Percentiles rank a stretch among this genome's conserved stretches.
phyloP scores from a whole-genome alignment of 768 basidiomycete genomes.

The Russula vinacea region DNA sequence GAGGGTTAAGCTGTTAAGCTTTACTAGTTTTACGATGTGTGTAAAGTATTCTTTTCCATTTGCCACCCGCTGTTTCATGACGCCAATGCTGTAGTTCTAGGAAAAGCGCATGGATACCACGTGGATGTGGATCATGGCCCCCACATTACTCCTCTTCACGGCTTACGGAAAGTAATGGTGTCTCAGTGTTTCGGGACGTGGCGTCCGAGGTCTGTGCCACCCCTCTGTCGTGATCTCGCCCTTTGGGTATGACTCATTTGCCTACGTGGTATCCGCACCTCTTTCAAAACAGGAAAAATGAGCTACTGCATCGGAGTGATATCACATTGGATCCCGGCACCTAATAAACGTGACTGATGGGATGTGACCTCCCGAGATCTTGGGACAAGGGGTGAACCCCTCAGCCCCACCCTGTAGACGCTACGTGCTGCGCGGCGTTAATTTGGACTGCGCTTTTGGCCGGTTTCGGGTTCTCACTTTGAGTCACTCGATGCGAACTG shows the following conservation, averaged over 20 bases:
- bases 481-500: slow-evolving; percentile 30
- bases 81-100: slow-evolving; percentile 4
- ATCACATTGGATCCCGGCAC: slow-evolving; percentile 9
- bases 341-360: slow-evolving; percentile 31
- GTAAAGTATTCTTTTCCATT: background rate
- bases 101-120: slow-evolving; percentile 30
- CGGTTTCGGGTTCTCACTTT: slow-evolving; percentile 33
- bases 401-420: too few species aligned
- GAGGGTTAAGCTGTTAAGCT: slow-evolving; percentile 29
- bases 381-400: slow-evolving; percentile 32
- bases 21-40: slow-evolving; percentile 23
- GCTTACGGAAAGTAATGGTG: slow-evolving; percentile 18
- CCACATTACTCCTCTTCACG: slow-evolving; percentile 31
- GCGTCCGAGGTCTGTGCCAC: slow-evolving; percentile 28
- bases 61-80: too few species aligned
- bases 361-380: slow-evolving; percentile 30
- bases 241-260: too few species aligned
- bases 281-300: slow-evolving; percentile 33
- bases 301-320: slow-evolving; percentile 14
- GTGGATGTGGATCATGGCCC: slow-evolving; percentile 33
- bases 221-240: background rate
- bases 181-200: slow-evolving; percentile 30
- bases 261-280: slow-evolving; percentile 22
- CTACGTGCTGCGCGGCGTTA: background rate
- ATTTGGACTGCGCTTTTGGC: slow-evolving; percentile 22